These are phyloP conservation scores for Aspergillus bertholletiae DNA, from an alignment of 495 filamentous ascomycete species.

Conservation along the genomic window DNA sequence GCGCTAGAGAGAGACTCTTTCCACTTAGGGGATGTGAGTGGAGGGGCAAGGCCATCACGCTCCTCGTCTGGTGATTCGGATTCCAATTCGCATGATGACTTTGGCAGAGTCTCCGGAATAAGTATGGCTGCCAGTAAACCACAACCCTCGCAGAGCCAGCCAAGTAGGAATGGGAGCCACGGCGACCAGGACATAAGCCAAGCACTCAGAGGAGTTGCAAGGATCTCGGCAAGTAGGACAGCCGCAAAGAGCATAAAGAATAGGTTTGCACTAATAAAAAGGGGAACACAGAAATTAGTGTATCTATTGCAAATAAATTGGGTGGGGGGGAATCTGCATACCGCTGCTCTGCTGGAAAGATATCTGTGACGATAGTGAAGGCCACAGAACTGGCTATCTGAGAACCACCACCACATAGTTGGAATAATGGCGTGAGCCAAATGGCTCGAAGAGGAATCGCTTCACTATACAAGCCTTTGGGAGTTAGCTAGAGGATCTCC, in stretches of 20 bases:
- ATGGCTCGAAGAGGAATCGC: slow-evolving; percentile 2
- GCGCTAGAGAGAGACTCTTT: background rate
- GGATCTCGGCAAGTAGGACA: slow-evolving; percentile 3
- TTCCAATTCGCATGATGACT: background rate
- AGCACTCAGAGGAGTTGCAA: slow-evolving; percentile 6
- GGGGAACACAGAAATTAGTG: no score
- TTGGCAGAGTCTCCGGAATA: slow-evolving; percentile 7
- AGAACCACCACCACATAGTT: slow-evolving; percentile 6
- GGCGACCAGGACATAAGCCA: slow-evolving; percentile 4
- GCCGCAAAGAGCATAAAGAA: slow-evolving; percentile 1
- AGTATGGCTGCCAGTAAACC: background rate
- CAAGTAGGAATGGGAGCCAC: slow-evolving; percentile 5
- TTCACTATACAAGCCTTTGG: slow-evolving; percentile 6
- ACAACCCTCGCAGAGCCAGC: background rate
- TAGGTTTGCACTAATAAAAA: background rate
- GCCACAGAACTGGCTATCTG: slow-evolving; percentile 3
- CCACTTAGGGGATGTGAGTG: background rate
- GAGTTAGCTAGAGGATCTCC: no score
- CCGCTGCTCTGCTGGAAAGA: slow-evolving; percentile 8
- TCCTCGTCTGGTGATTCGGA: background rate
- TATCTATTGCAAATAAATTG: no score
- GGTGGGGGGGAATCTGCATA: background rate
- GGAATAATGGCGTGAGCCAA: slow-evolving; percentile 10
- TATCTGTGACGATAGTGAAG: slow-evolving; percentile 5
- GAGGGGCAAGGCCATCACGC: background rate